Base-by-base conservation (phyloP, 2,329 filamentous ascomycete species). In the Fusarium sambucinum region DNA sequence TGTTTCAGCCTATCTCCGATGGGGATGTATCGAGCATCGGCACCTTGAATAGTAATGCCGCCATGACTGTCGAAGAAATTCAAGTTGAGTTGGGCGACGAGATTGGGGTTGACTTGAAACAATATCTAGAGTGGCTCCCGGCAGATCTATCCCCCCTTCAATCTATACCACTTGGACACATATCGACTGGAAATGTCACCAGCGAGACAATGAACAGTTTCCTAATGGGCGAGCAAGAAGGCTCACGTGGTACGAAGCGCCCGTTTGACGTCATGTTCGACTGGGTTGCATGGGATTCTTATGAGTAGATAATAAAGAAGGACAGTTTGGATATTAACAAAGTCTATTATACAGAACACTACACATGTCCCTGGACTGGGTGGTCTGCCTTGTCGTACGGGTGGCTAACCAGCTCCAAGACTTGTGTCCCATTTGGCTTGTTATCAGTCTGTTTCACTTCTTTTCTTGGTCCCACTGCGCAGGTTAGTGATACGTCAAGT, bases 211-310 rank as follows among this genome's bases (percentile, higher is more conserved):
- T 8, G 25, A 16, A 17, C 7, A 14, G n/a, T 19, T 8, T 4
- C 6, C 6, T 16, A 14, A 3, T 6, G 2, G 2, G 10, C 3
- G 4, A 2, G 12, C 12, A 4, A 17, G 12, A 27, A 23, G 23
- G 14, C 3, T 3, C 21, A 0, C 47, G 12, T 1, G 37, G 48
- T 10, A 21, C 5, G 1, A 60, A 61, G 14, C 42, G 44, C 5
- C 51, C 48, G 1, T 61, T 63, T 17, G 38, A 63, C 44, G 19
- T 46, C 6, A 48, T 53, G 27, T 55, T 63, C 23, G 42, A 60
- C 25, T 63, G 59, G 59, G 55, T 63, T 12, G 44, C 55, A 13
- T 63, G 44, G 59, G 55, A 63, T 35, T 23, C 25, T 1, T 44
- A 59, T 23, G 47, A 59, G 2, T 8, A 13, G 27, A 17, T 17